Percentiles rank a stretch among this genome's conserved stretches.
phyloP scores from a whole-genome alignment of 1,284 basidiomycete species.

The Sporisorium scitamineum region DNA sequence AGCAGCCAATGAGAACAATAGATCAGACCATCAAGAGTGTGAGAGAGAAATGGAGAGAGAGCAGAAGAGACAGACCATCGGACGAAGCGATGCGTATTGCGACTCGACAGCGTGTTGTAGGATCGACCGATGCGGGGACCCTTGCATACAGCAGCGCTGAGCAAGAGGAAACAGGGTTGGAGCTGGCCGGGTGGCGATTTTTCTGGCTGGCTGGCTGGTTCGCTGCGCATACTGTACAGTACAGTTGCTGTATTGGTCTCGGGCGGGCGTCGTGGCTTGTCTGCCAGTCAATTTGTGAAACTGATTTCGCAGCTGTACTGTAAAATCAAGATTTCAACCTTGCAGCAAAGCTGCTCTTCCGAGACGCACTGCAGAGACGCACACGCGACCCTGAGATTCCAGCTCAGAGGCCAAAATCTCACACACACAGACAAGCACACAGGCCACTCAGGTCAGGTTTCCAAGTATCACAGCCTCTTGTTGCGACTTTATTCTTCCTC shows the following conservation, averaged over 20 bases:
- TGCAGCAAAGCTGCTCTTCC: neutral
- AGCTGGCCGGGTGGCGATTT: neutral
- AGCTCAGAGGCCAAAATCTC: constrained; percentile 6
- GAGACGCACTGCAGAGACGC: neutral
- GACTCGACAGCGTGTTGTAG: neutral
- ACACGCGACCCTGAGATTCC: neutral
- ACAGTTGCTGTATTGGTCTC: too few species aligned
- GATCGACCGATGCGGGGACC: constrained; percentile 17
- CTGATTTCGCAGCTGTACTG: neutral
- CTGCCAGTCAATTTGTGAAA: neutral
- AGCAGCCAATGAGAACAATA: neutral
- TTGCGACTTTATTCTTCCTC: neutral
- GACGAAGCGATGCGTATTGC: neutral
- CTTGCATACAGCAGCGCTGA: constrained; percentile 16
- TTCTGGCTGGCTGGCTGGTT: constrained; percentile 3
- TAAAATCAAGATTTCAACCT: too few species aligned
- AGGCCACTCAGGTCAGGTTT: neutral
- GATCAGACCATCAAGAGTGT: too few species aligned
- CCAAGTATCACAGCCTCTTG: neutral
- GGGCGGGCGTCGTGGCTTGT: too few species aligned
- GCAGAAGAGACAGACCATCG: too few species aligned
- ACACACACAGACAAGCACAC: neutral
- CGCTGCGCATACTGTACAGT: constrained; percentile 2
- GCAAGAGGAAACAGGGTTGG: neutral
- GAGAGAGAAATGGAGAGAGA: too few species aligned